Base-by-base conservation (phyloP, 768 basidiomycete genomes). In the Mycena haematopus region DNA sequence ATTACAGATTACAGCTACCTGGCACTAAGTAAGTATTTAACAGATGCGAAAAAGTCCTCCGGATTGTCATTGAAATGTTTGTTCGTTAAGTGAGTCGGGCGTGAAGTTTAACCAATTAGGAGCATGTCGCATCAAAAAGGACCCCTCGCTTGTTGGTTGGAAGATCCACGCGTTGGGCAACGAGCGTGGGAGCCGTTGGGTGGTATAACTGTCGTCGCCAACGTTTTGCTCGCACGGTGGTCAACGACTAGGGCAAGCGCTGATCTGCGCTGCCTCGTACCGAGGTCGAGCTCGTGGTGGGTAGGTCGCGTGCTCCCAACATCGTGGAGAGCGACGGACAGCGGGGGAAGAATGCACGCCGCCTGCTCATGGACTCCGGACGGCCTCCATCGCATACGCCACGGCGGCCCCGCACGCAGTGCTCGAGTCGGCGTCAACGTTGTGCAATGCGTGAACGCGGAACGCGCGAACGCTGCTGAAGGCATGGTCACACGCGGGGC, bases 381-480 rank as follows among this genome's bases (percentile, higher is more conserved):
- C 65, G 24, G 49, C 65, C 55, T 67, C 65, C 40, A 60, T 49
- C 14, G 65, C 54, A 50, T 67, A 67, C 4, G 61, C 58, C 13
- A 67, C 65, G 8, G 65, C 65, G 7, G 65, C 65, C 19, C 49
- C 54, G 45, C 65, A 67, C 19, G 65, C 65, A 6, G 45, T 51
- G 19, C 49, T 17, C 15, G 31, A 49, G 31, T 53, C 61, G 33
- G 25, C 56, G 25, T 51, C 59, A 14, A 11, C 45, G 17, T 47
- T 55, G 35, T 35, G 60, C 21, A 44, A 21, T 9, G 65, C 65
- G 51, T 67, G 65, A 24, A 58, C 62, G 3, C 65, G 53, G 31
- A 60, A 67, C 19, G 65, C 65, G 17, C 65, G 53, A 14, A 25
- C 29, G 38, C 58, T 63, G 36, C 14, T 47, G 45, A 67, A 67